A percentile compares a stretch with the other conserved stretches of the same genome.
Conservation (phyloP, 345 rosid genomes). For the Syzygium jambos region DNA sequence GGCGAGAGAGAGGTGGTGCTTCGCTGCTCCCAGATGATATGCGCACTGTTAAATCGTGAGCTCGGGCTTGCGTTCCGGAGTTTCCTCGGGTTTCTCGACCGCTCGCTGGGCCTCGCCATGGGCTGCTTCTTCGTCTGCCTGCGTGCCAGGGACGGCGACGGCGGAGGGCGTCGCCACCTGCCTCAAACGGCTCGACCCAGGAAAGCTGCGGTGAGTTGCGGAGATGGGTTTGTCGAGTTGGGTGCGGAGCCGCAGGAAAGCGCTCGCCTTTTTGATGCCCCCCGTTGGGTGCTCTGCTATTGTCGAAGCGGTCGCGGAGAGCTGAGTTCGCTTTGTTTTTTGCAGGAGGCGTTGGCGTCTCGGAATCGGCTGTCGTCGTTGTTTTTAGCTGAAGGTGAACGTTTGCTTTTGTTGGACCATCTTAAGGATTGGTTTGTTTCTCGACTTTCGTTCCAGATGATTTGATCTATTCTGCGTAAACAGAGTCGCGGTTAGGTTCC, state of each 20-base stretch:
- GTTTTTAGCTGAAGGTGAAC: conserved; percentile 55
- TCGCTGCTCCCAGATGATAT: not conserved
- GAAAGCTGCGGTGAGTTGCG: conserved; percentile 21
- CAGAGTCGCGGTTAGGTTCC: not conserved
- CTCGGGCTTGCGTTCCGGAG: not conserved
- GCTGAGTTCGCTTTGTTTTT: not conserved
- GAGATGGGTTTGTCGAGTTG: not conserved
- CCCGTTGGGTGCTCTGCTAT: not conserved
- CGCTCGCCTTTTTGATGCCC: not conserved
- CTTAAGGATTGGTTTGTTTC: not conserved
- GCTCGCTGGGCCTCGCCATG: conserved; percentile 41
- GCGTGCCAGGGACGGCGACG: conserved; percentile 33
- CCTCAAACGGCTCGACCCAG: conserved; percentile 4
- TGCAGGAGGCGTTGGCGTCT: conserved; percentile 39
- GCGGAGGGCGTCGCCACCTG: conserved; percentile 13
- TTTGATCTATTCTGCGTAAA: not conserved
- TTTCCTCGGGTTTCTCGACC: not conserved
- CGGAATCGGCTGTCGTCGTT: conserved; percentile 57
- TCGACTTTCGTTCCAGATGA: not conserved
- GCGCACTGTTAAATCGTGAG: not conserved
- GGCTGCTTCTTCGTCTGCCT: conserved; percentile 77
- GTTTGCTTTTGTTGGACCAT: not conserved
- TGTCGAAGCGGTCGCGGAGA: not conserved
- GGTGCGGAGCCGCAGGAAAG: not conserved
- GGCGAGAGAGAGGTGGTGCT: not conserved